A percentile compares a stretch with the other conserved stretches of the same genome.
phyloP scores from a whole-genome alignment of 768 basidiomycete genomes.

The Galerina sulciceps region DNA sequence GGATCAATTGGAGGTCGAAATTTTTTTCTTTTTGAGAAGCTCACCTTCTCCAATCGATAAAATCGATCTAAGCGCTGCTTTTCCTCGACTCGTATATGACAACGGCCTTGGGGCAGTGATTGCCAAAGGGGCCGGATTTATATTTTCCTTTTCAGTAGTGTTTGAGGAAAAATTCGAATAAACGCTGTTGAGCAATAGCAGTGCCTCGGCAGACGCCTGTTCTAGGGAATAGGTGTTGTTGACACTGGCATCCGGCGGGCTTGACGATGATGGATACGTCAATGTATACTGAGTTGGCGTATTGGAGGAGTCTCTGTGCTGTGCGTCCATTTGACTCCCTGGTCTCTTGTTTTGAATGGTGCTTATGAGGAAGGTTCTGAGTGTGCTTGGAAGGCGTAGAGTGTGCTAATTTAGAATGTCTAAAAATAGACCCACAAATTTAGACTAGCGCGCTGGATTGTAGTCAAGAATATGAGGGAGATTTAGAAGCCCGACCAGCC shows the following conservation, averaged over 20 bases:
- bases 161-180: neutral
- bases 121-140: neutral
- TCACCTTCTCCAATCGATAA: conserved; percentile 20
- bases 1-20: neutral
- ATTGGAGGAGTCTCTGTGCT: too few relatives aligned
- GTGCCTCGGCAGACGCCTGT: conserved; percentile 5
- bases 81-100: conserved; percentile 19
- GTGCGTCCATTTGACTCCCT: too few relatives aligned
- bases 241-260: neutral
- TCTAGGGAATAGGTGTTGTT: neutral
- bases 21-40: too few relatives aligned
- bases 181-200: conserved; percentile 8
- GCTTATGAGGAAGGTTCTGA: too few relatives aligned
- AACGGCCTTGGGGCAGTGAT: conserved; percentile 26
- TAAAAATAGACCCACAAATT: too few relatives aligned
- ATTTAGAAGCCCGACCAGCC: too few relatives aligned
- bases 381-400: too few relatives aligned
- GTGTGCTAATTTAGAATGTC: too few relatives aligned
- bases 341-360: too few relatives aligned
- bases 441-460: too few relatives aligned
- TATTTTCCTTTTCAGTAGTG: conserved; percentile 4
- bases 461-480: too few relatives aligned
- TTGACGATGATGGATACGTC: neutral
- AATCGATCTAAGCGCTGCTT: conserved; percentile 20
- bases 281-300: too few relatives aligned